Evolutionary conservation across 108 stramenopile genomes (phyloP), one percentile per base, ranked within the genome.

Genomic region (Chaetoceros muelleri): DNA sequence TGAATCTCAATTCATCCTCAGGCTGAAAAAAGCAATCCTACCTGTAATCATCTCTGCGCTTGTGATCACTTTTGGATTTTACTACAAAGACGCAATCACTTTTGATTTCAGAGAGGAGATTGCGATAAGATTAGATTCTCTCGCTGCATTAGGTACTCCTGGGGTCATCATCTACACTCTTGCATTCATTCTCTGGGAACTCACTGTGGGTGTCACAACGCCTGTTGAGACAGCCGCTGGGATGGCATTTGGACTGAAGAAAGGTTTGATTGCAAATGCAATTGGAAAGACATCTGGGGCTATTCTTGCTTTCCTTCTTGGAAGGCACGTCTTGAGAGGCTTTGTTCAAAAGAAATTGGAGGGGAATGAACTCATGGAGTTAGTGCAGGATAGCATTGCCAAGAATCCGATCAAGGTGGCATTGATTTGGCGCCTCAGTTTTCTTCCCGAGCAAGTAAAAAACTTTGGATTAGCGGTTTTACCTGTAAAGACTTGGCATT

Each of bases 361-460:
- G 18, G 28, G 61, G 8, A 84, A 85, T 70, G 49, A 67, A 27
- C 62, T 81, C 57, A 72, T 84, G 55, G 46, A 72, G 28, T 57
- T 71, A 16, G 48, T 84, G 21, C 60, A 76, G n/a, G 34, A 50
- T 16, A 61, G 65, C 28, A 64, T 84, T 31, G 46, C 48, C 55
- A 58, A 62, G 20, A 44, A 60, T 25, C 88, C 88, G 3, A 64
- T 76, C 20, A 19, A 54, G 44, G 67, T 69, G 8, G 65, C 81
- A n/a, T 24, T 86, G 30, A 59, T 86, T 47, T 67, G 80, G 68
- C 69, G 82, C 57, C 75, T 80, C 24, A 64, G 64, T 40, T 74
- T 72, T 24, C 66, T 90, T n/a, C 88, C 88, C 1, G 88, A 90
- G 68, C 77, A 81, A 27, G 69, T 86, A 24, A 90, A 90, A 60